Evolutionary conservation across 73 alveolate species (phyloP).

Genomic region (Diophrys appendiculata): DNA sequence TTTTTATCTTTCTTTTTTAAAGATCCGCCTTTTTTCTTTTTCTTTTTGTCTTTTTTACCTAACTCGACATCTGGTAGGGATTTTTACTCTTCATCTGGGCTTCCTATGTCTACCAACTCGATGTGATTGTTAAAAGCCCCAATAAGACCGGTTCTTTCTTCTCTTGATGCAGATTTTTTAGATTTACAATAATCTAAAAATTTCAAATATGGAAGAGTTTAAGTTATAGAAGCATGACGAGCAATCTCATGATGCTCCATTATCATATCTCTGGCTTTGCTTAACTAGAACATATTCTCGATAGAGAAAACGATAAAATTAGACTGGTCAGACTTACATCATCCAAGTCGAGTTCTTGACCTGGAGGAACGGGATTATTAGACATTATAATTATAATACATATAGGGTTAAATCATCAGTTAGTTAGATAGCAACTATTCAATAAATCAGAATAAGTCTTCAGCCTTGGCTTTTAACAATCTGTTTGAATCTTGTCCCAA

Average conservation of each 20-base stretch:
- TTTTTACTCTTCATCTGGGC: background rate
- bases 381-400: too few species aligned
- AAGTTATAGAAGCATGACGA: background rate
- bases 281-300: too few species aligned
- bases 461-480: too few species aligned
- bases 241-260: background rate
- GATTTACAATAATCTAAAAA: background rate
- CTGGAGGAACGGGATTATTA: background rate
- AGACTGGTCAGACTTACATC: too few species aligned
- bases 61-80: background rate
- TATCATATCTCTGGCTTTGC: background rate
- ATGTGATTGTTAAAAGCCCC: background rate
- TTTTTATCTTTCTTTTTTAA: background rate
- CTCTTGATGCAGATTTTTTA: background rate
- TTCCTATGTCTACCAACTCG: background rate
- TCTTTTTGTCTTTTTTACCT: background rate
- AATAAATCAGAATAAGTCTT: too few species aligned
- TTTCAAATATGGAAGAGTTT: background rate
- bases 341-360: background rate
- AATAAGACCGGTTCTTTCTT: background rate
- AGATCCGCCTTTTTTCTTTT: background rate
- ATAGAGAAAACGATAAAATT: too few species aligned
- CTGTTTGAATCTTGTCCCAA: slow-evolving; percentile 16
- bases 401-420: too few species aligned
- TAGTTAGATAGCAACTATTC: too few species aligned